phyloP scores from a whole-genome alignment of 2,329 filamentous ascomycete genomes.

The Fusarium caatingaense region DNA sequence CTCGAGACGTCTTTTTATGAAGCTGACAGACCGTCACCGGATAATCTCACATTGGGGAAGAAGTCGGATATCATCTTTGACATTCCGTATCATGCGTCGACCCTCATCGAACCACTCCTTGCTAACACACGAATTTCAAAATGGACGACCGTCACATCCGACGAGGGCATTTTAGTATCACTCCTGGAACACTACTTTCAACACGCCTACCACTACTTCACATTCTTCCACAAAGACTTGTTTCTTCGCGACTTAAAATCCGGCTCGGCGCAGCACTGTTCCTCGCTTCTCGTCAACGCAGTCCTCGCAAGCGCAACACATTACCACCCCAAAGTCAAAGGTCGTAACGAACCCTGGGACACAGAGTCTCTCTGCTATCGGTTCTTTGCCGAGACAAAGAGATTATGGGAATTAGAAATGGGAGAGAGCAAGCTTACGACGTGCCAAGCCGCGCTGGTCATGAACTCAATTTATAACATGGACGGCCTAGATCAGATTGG shows the following conservation, averaged over 20 bases:
- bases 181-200: neutral
- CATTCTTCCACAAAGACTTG: neutral
- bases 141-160: neutral
- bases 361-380: neutral
- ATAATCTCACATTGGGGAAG: neutral
- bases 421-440: neutral
- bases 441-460: neutral
- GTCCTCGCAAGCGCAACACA: neutral
- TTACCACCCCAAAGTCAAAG: neutral
- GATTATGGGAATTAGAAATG: neutral
- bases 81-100: neutral
- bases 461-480: neutral
- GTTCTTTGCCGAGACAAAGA: neutral
- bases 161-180: rapidly evolving
- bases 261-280: neutral
- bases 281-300: neutral
- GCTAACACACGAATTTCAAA: rapidly evolving
- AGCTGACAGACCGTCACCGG: rapidly evolving
- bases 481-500: neutral
- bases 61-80: neutral
- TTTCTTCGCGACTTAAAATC: neutral
- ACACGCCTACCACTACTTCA: neutral
- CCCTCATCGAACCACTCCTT: neutral
- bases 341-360: neutral
- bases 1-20: neutral